Evolutionary conservation across 75 land plant species (phyloP), one percentile per base, ranked within the genome.

Genomic region (Pseudotsuga menziesii): DNA sequence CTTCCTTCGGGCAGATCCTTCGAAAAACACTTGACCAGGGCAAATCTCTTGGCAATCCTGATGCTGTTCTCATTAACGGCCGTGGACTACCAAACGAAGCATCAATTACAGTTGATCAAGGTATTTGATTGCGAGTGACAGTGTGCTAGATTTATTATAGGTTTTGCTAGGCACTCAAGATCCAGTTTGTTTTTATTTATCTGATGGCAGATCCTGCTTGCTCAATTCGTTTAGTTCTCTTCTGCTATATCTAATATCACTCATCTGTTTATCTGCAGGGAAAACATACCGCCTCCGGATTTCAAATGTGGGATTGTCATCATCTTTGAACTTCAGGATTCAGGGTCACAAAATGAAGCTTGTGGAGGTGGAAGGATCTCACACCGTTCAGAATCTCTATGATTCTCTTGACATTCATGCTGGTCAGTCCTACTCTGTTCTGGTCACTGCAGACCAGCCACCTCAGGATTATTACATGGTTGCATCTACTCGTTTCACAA

Each of bases 331-430:
- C 82, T 91, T 96, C 81, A 82, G 97, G 57, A 93, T 96, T 54
- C 92, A 91, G 75, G 91, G 92, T 48, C 98, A 96, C 81, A 87
- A 29, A 58, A 74, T 96, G 83, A 82, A 83, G 78, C 78, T 96
- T 16, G 92, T 93, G 17, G 98, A 96, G 70, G 88, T 93, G 0
- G 98, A 96, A 77, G 98, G 98, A 17, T 88, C 97, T 4, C 96
- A 96, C 72, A 90, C 94, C 0, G 75, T 84, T 12, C 94, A 96
- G 73, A 91, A 80, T 59, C 77, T 52, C 26, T 93, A 90, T 75
- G 76, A 85, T 29, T 81, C 98, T 19, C 79, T 96, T 15, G 98
- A 96, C 75, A 76, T 96, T 74, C 98, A 96, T 77, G 78, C 89
- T 19, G 98, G 97, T 6, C 98, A 96, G 72, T 83, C 91, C 70